phyloP scores from a whole-genome alignment of 2,329 filamentous ascomycete genomes.

The Colletotrichum orchidophilum region DNA sequence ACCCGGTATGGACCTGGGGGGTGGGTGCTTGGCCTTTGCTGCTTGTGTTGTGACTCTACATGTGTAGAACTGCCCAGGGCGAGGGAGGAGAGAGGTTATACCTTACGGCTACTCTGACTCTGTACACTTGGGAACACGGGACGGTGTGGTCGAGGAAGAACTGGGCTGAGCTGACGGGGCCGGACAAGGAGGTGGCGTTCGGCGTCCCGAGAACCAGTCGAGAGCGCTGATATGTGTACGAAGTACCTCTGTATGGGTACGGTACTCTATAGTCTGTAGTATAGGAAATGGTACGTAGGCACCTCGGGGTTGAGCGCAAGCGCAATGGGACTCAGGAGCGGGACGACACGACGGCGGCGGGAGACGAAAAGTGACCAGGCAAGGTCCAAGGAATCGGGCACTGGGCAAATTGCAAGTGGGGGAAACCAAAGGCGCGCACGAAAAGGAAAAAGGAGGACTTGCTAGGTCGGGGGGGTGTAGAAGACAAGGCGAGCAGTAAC shows the following conservation, averaged over 20 bases:
- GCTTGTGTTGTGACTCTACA: not conserved
- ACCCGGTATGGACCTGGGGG: constrained; percentile 12
- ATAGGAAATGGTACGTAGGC: constrained; percentile 7
- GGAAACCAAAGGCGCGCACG: constrained; percentile 13
- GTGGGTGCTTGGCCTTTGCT: constrained; percentile 3
- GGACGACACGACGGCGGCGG: not conserved
- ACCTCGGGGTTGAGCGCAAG: not conserved
- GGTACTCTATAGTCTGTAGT: not conserved
- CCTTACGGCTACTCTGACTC: not conserved
- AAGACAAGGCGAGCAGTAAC: constrained; percentile 22
- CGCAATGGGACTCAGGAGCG: not conserved
- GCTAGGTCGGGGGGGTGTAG: constrained; percentile 1
- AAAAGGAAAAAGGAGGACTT: constrained; percentile 17
- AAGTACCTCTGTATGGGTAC: no score
- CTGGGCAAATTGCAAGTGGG: constrained; percentile 3
- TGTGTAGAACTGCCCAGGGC: not conserved
- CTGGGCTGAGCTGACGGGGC: constrained; percentile 22
- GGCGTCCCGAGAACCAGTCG: constrained; percentile 18
- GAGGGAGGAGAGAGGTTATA: not conserved
- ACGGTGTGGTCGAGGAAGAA: constrained; percentile 6
- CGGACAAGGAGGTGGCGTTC: constrained; percentile 27
- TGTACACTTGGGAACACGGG: not conserved
- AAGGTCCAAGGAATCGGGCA: constrained; percentile 2
- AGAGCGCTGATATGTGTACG: not conserved
- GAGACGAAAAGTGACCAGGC: not conserved